Evolutionary conservation across 495 filamentous ascomycete genomes (phyloP), one percentile per base, ranked within the genome.

Genomic region (Penicillium taxi): DNA sequence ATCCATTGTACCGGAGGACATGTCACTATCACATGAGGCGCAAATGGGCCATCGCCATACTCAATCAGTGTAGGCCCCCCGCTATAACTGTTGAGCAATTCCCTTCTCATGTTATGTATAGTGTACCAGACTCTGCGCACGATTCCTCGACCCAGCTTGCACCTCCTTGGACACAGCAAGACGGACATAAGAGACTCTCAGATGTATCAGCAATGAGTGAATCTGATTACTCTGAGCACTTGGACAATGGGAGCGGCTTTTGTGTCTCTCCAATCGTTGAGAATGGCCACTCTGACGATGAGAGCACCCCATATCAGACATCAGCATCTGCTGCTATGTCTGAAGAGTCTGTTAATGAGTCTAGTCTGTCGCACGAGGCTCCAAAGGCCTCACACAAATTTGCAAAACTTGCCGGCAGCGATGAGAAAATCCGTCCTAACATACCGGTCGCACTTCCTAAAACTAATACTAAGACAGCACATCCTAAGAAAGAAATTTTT

Each of bases 201-300:
- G 52, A 49, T 4, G 61, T 74, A 22, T 76, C 72, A 3, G 67
- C 72, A n/a, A 62, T 61, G 18, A n/a, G n/a, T n/a, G 55, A 58
- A 33, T 70, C 70, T 7, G 61, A 68, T 4, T 2, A 7, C 5
- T 23, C 24, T n/a, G 35, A 21, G 9, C 3, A 22, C 5, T 37
- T 43, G 6, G 42, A 44, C 14, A 58, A 53, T 37, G 45, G 41
- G 26, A 60, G 47, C 27, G 72, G 62, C 39, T 60, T 60, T 17
- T 61, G 67, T 27, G 57, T 73, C 7, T 75, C 70, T 1, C 63
- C 70, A 1, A 63, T 74, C 19, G 64, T 63, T 12, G 61, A 69
- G 9, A 41, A 42, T 11, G n/a, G 26, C 34, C 22, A 18, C 1
- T 8, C 36, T 37, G 37, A 21, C 23, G 36, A 50, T 37, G 17